These are phyloP conservation scores for Plasmodium knowlesi DNA, from an alignment of 169 alveolate genomes.

Conservation along the genomic window DNA sequence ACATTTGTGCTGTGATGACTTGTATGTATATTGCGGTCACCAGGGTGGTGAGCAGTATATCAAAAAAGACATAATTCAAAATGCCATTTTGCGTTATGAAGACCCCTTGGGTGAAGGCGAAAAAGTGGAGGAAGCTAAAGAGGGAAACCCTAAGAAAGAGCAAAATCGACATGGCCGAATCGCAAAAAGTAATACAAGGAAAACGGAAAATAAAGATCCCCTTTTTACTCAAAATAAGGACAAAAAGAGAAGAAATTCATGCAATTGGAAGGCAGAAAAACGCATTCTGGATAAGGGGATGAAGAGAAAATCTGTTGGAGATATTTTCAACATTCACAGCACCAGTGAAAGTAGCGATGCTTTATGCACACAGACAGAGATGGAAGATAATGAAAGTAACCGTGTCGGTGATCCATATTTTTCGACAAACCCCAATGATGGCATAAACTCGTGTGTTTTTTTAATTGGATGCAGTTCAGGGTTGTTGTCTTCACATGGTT, in stretches of 20 bases:
- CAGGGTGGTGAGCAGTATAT: constrained; percentile 84
- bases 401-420: neutral
- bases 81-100: constrained; percentile 25
- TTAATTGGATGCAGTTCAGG: constrained; percentile 85
- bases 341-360: neutral
- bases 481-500: constrained; percentile 72
- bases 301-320: constrained; percentile 51
- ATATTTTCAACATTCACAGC: neutral
- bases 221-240: neutral
- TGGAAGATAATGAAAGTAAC: neutral
- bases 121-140: neutral
- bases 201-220: neutral
- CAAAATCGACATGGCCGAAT: neutral
- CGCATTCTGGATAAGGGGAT: neutral
- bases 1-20: constrained; percentile 75
- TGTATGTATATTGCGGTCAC: constrained; percentile 82
- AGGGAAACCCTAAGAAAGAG: neutral
- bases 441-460: constrained; percentile 75
- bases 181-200: neutral
- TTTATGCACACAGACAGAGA: neutral
- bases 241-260: constrained; percentile 30
- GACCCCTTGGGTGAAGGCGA: neutral
- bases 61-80: constrained; percentile 73
- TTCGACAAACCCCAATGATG: constrained; percentile 13
- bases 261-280: neutral